These are phyloP conservation scores for Fulvia fulva DNA, from an alignment of 2,329 filamentous ascomycete genomes.

Conservation along the genomic window DNA sequence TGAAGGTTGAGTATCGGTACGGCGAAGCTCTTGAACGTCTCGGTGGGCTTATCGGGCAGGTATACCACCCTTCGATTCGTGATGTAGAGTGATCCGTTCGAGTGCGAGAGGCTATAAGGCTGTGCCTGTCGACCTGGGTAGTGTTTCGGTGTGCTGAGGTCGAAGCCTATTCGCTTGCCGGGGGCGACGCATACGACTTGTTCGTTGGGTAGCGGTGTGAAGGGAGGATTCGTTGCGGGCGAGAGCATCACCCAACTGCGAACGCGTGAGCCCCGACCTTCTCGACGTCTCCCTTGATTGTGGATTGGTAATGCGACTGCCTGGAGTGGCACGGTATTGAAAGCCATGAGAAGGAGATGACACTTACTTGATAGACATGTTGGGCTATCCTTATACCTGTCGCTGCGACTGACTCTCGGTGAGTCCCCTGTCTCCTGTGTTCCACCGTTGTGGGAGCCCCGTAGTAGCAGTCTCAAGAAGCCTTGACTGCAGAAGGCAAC, in stretches of 20 bases:
- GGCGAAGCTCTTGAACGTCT: slow-evolving; percentile 78
- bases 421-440: slow-evolving; percentile 1
- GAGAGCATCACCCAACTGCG: slow-evolving; percentile 89
- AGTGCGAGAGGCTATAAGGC: slow-evolving; percentile 28
- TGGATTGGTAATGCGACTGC: slow-evolving; percentile 1
- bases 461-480: not conserved
- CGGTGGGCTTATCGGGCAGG: slow-evolving; percentile 66
- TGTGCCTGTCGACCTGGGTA: slow-evolving; percentile 59
- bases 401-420: not conserved
- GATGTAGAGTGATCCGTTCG: slow-evolving; percentile 25
- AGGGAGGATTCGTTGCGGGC: slow-evolving; percentile 51
- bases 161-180: slow-evolving; percentile 71
- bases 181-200: slow-evolving; percentile 70
- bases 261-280: slow-evolving; percentile 14
- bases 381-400: slow-evolving; percentile 1
- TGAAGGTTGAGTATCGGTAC: slow-evolving; percentile 81
- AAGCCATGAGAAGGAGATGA: slow-evolving; percentile 7
- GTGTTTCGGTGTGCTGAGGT: slow-evolving; percentile 52
- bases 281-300: not conserved
- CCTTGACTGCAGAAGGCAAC: not conserved
- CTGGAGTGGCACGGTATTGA: slow-evolving; percentile 9
- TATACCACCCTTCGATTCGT: slow-evolving; percentile 68
- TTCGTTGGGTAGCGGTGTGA: slow-evolving; percentile 82
- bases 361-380: slow-evolving; percentile 27
- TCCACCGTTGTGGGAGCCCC: not conserved